Percentiles rank a stretch among this genome's conserved stretches.
Evolutionary conservation across 2,329 filamentous ascomycete genomes (phyloP).

Genomic region (Trichoderma sp.): DNA sequence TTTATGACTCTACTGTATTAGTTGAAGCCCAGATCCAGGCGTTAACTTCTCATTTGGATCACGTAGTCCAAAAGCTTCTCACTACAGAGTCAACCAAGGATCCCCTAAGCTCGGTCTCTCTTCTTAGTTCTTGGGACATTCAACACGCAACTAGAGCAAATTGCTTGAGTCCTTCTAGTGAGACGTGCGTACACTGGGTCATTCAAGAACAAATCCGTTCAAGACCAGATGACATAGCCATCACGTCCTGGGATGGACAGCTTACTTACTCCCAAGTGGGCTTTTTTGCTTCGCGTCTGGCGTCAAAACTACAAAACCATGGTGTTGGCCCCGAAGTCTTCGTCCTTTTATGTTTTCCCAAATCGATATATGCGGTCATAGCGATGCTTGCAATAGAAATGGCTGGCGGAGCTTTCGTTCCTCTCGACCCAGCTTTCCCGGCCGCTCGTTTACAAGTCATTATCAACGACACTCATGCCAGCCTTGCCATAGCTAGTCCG

Average conservation of each 20-base stretch:
- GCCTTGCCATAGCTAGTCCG: background rate
- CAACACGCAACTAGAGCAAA: background rate
- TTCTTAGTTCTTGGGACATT: slow-evolving; percentile 21
- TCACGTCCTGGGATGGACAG: slow-evolving; percentile 20
- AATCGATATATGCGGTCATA: slow-evolving; percentile 30
- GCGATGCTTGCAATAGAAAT: slow-evolving; percentile 31
- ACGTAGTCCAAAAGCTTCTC: slow-evolving; percentile 14
- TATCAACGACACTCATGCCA: background rate
- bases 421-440: slow-evolving; percentile 28
- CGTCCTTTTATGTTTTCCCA: slow-evolving; percentile 30
- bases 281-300: background rate
- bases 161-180: background rate
- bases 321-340: slow-evolving; percentile 24
- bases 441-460: background rate
- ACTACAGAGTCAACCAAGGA: slow-evolving; percentile 1
- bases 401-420: slow-evolving; percentile 31
- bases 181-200: slow-evolving; percentile 7
- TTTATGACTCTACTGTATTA: slow-evolving; percentile 19
- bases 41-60: slow-evolving; percentile 6
- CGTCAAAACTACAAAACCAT: slow-evolving; percentile 2
- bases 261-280: slow-evolving; percentile 25
- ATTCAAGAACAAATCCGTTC: slow-evolving; percentile 10
- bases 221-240: slow-evolving; percentile 14
- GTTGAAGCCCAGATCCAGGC: slow-evolving; percentile 6
- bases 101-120: slow-evolving; percentile 17